A percentile compares a stretch with the other conserved stretches of the same genome.
Evolutionary conservation across 1,284 basidiomycete genomes (phyloP).

Genomic region (Melampsora americana): DNA sequence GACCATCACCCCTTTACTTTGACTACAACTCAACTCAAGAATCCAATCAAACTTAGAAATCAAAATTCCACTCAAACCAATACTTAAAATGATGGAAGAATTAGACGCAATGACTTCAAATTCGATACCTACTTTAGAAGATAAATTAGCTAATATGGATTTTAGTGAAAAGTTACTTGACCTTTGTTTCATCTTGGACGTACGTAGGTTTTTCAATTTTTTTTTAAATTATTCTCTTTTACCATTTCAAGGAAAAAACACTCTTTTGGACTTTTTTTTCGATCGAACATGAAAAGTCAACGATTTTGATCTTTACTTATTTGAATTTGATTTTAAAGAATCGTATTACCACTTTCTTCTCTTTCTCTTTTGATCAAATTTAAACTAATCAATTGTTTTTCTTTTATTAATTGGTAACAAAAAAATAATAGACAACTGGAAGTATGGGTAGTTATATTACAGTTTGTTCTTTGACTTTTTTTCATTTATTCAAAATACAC

Average conservation of each 20-base stretch:
- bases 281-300: too few relatives aligned
- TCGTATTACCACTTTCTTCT: background rate
- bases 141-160: slow-evolving; percentile 20
- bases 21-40: too few relatives aligned
- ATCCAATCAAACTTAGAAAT: too few relatives aligned
- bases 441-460: slow-evolving; percentile 42
- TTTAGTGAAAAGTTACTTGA: slow-evolving; percentile 38
- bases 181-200: slow-evolving; percentile 37
- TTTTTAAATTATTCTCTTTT: too few relatives aligned
- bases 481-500: too few relatives aligned
- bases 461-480: background rate
- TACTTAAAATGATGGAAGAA: slow-evolving; percentile 43
- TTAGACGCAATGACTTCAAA: slow-evolving; percentile 24
- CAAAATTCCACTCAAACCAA: too few relatives aligned
- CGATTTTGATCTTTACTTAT: too few relatives aligned
- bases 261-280: background rate
- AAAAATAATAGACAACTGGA: slow-evolving; percentile 28
- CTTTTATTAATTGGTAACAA: too few relatives aligned
- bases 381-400: too few relatives aligned
- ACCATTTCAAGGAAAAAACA: too few relatives aligned
- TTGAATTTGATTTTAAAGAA: too few relatives aligned
- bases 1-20: too few relatives aligned
- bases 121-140: slow-evolving; percentile 10
- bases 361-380: background rate
- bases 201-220: slow-evolving; percentile 7